Conservation (phyloP, 2,329 filamentous ascomycete species). For the Leptosphaerulina australis region DNA sequence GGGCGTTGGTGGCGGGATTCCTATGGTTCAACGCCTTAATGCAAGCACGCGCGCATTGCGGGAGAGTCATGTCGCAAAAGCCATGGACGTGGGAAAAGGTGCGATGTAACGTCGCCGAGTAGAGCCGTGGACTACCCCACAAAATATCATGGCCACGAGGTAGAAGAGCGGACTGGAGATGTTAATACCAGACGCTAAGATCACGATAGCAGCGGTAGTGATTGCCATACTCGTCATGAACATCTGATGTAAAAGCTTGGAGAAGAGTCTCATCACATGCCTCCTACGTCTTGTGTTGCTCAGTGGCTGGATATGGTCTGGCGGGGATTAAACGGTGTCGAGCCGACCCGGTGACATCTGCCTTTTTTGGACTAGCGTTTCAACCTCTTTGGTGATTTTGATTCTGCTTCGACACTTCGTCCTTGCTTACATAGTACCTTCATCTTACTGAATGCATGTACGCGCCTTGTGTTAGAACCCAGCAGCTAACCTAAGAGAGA, state of each 20-base stretch:
- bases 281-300: constrained; percentile 22
- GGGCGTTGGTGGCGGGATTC: constrained; percentile 1
- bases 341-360: constrained; percentile 41
- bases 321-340: constrained; percentile 30
- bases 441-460: constrained; percentile 16
- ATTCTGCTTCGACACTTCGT: constrained; percentile 18
- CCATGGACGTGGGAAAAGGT: constrained; percentile 1
- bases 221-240: constrained; percentile 5
- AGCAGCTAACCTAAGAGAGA: constrained; percentile 16
- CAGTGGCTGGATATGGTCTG: constrained; percentile 24
- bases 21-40: constrained; percentile 1
- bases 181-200: constrained; percentile 6
- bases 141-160: constrained; percentile 22
- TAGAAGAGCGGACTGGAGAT: neutral
- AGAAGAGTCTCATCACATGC: constrained; percentile 35
- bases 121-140: constrained; percentile 10
- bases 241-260: neutral
- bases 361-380: constrained; percentile 32
- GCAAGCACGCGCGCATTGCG: constrained; percentile 15
- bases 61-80: constrained; percentile 7
- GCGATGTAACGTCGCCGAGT: constrained; percentile 12
- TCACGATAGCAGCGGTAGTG: constrained; percentile 7
- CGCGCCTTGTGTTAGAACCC: constrained; percentile 13
- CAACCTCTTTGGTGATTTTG: constrained; percentile 15
- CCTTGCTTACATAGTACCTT: constrained; percentile 17